Conservation (phyloP, 495 filamentous ascomycete genomes). For the Eremomyces bilateralis region DNA sequence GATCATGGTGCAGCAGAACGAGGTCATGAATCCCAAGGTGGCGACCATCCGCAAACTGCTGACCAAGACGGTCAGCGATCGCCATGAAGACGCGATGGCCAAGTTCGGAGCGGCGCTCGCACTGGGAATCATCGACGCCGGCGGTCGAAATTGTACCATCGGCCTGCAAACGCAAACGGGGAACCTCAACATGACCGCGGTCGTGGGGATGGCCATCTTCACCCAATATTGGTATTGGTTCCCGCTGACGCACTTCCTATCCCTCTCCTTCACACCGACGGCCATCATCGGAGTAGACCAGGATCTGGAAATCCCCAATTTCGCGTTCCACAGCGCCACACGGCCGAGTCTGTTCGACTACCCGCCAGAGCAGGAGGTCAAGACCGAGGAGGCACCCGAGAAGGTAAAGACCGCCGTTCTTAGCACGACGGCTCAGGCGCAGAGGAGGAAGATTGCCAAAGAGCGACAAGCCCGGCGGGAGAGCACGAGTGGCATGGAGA, state of each 20-base stretch:
- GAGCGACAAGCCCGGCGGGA: slow-evolving; percentile 18
- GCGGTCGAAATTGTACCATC: slow-evolving; percentile 95
- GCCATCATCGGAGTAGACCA: slow-evolving; percentile 86
- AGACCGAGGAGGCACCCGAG: slow-evolving; percentile 77
- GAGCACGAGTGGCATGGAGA: slow-evolving; percentile 21
- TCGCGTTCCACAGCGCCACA: slow-evolving; percentile 90
- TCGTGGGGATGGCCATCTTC: slow-evolving; percentile 95
- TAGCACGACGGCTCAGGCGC: slow-evolving; percentile 91
- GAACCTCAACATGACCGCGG: slow-evolving; percentile 91
- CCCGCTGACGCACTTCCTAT: slow-evolving; percentile 93
- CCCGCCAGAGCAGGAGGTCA: slow-evolving; percentile 85
- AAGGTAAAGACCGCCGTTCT: slow-evolving; percentile 91
- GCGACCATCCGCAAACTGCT: slow-evolving; percentile 40
- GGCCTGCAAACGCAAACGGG: slow-evolving; percentile 93
- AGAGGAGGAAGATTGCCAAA: slow-evolving; percentile 57
- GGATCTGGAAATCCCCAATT: slow-evolving; percentile 79
- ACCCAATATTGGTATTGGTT: slow-evolving; percentile 99
- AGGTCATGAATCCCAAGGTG: slow-evolving; percentile 48
- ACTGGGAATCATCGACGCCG: slow-evolving; percentile 93
- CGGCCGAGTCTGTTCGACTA: slow-evolving; percentile 94
- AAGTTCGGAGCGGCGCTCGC: slow-evolving; percentile 92
- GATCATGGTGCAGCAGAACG: slow-evolving; percentile 95
- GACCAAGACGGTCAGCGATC: slow-evolving; percentile 61
- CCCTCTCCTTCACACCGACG: slow-evolving; percentile 79
- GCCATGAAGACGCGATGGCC: slow-evolving; percentile 98